Conservation (phyloP, 2,329 filamentous ascomycete species). For the Chaetoscypha palmicola region DNA sequence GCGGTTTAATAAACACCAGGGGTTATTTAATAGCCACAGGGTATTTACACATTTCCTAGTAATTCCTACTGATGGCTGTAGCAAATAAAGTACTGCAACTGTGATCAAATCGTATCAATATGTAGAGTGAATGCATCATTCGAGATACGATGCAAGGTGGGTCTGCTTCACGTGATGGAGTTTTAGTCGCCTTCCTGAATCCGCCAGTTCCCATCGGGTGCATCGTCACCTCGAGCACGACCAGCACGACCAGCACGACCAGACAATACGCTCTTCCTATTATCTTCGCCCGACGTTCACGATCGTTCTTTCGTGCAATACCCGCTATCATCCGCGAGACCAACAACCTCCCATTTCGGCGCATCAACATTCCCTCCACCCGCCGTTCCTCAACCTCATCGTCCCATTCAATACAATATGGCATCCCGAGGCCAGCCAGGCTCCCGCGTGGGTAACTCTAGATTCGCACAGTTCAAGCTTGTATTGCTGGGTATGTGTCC, state of each 20-base stretch:
- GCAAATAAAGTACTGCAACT: too few relatives aligned
- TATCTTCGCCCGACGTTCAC: too few relatives aligned
- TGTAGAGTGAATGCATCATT: too few relatives aligned
- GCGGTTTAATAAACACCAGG: too few relatives aligned
- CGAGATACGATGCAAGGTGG: too few relatives aligned
- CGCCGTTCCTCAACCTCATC: slow-evolving; percentile 9
- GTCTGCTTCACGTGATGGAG: background rate
- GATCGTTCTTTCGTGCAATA: too few relatives aligned
- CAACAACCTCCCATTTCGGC: background rate
- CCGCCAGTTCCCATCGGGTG: background rate
- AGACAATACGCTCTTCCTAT: background rate
- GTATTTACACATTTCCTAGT: too few relatives aligned
- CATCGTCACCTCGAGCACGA: slow-evolving; percentile 4
- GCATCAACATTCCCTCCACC: background rate
- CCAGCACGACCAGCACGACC: background rate
- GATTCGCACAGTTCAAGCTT: slow-evolving; percentile 98
- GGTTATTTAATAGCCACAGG: too few relatives aligned
- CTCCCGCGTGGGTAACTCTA: slow-evolving; percentile 61
- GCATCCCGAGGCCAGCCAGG: slow-evolving; percentile 68
- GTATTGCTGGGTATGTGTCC: slow-evolving; percentile 88
- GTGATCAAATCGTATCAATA: too few relatives aligned
- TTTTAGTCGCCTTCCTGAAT: background rate
- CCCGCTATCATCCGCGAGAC: background rate
- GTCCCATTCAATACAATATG: slow-evolving; percentile 53
- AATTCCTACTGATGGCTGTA: too few relatives aligned